Conservation (phyloP, 768 basidiomycete genomes). For the Podaxis carcinomalis region DNA sequence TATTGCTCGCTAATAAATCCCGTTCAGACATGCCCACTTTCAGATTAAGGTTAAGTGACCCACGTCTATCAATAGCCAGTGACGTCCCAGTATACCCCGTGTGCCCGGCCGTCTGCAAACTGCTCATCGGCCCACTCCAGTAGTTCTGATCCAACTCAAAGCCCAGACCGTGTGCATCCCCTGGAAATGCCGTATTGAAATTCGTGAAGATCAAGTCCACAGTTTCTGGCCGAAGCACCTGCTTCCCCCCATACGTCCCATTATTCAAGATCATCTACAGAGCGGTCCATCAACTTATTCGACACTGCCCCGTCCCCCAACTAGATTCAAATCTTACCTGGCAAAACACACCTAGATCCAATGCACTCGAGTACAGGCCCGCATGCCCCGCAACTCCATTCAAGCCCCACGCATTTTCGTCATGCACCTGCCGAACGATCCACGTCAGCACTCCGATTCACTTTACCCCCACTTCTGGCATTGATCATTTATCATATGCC, state of each 20-base stretch:
- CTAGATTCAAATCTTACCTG: slow-evolving; percentile 14
- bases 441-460: not conserved
- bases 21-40: not conserved
- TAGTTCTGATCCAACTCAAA: slow-evolving; percentile 25
- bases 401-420: slow-evolving; percentile 26
- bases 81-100: slow-evolving; percentile 24
- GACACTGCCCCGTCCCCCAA: not conserved
- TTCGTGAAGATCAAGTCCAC: slow-evolving; percentile 25
- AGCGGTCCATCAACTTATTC: not conserved
- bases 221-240: slow-evolving; percentile 20
- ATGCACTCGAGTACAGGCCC: slow-evolving; percentile 23
- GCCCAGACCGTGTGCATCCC: slow-evolving; percentile 22
- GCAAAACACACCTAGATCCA: slow-evolving; percentile 24
- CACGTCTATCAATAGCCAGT: slow-evolving; percentile 25
- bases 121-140: slow-evolving; percentile 25
- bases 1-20: slow-evolving; percentile 21
- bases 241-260: slow-evolving; percentile 21
- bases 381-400: slow-evolving; percentile 25
- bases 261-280: slow-evolving; percentile 25
- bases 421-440: slow-evolving; percentile 19
- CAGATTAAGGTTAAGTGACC: slow-evolving; percentile 1
- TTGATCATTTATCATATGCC: not conserved
- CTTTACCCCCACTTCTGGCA: not conserved
- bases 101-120: slow-evolving; percentile 24
- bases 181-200: slow-evolving; percentile 24